phyloP scores from a whole-genome alignment of 2,329 filamentous ascomycete genomes.

The Dryadomyces sulphureus region DNA sequence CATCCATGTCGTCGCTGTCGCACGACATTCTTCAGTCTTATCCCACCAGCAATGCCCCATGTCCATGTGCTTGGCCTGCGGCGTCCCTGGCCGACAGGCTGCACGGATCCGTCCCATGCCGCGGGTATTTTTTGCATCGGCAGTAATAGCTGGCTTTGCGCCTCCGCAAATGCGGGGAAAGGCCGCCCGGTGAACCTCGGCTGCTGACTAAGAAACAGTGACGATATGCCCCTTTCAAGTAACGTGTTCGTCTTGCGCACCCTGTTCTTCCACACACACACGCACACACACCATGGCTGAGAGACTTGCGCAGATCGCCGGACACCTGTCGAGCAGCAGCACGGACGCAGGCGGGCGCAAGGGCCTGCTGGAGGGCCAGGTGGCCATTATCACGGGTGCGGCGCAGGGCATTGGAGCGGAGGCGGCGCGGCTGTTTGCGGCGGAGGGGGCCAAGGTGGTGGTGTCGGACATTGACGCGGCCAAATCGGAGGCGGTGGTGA shows the following conservation, averaged over 20 bases:
- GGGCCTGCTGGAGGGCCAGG: slow-evolving; percentile 64
- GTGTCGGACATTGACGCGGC: slow-evolving; percentile 69
- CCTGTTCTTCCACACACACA: no score
- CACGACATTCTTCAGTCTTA: no score
- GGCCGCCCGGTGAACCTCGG: neutral
- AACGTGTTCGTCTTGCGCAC: no score
- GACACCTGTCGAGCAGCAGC: slow-evolving; percentile 73
- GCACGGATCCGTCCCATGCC: neutral
- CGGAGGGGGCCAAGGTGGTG: slow-evolving; percentile 74
- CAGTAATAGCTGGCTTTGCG: no score
- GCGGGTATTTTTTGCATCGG: no score
- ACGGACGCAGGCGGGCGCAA: slow-evolving; percentile 68
- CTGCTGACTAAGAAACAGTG: neutral
- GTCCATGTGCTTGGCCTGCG: no score
- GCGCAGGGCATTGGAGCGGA: slow-evolving; percentile 85
- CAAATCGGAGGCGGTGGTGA: slow-evolving; percentile 54
- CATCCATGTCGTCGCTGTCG: no score
- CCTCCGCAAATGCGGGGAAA: neutral
- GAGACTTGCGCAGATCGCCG: slow-evolving; percentile 56
- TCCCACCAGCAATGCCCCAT: no score
- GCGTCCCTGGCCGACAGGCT: no score
- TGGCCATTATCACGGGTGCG: slow-evolving; percentile 75
- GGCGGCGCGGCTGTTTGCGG: slow-evolving; percentile 66
- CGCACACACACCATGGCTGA: slow-evolving; percentile 31
- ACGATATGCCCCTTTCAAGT: no score